Conservation (phyloP, 1,284 basidiomycete species). For the Clitocybe nebularis region DNA sequence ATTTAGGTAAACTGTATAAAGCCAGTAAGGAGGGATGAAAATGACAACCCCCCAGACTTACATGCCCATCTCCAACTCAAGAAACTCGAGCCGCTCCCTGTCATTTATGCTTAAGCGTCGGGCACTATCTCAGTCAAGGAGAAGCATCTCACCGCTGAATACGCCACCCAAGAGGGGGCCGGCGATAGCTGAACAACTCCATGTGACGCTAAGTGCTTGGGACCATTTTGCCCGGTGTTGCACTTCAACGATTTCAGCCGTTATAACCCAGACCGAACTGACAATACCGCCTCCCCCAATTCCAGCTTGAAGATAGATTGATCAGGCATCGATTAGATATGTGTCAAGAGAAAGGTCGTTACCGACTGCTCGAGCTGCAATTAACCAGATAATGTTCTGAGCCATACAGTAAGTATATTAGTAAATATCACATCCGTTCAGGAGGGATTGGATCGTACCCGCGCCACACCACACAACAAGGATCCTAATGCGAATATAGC, state of each 20-base stretch:
- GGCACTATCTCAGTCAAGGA: no score
- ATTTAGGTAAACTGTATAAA: conserved; percentile 75
- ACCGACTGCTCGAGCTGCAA: conserved; percentile 42
- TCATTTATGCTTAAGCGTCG: no score
- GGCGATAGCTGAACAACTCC: conserved; percentile 77
- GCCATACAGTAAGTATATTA: conserved; percentile 5
- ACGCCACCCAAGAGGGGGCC: conserved; percentile 74
- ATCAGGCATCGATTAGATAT: conserved; percentile 2
- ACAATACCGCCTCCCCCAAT: conserved; percentile 80
- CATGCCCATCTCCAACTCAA: conserved; percentile 78
- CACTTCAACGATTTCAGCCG: conserved; percentile 71
- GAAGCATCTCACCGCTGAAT: conserved; percentile 71
- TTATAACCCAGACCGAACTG: conserved; percentile 77
- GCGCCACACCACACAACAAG: conserved; percentile 64
- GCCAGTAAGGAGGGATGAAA: conserved; percentile 8
- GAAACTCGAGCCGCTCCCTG: conserved; percentile 17
- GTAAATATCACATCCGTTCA: conserved; percentile 7
- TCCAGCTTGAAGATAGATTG: conserved; percentile 40
- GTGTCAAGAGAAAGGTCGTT: conserved; percentile 9
- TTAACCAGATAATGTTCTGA: conserved; percentile 54
- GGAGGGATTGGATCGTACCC: conserved; percentile 37
- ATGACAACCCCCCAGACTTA: no score
- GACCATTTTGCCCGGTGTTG: conserved; percentile 74
- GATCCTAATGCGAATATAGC: conserved; percentile 68
- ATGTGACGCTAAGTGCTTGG: conserved; percentile 75